Evolutionary conservation across 805 yeast genomes (phyloP), one percentile per base, ranked within the genome.

Genomic region (Candida awuae): DNA sequence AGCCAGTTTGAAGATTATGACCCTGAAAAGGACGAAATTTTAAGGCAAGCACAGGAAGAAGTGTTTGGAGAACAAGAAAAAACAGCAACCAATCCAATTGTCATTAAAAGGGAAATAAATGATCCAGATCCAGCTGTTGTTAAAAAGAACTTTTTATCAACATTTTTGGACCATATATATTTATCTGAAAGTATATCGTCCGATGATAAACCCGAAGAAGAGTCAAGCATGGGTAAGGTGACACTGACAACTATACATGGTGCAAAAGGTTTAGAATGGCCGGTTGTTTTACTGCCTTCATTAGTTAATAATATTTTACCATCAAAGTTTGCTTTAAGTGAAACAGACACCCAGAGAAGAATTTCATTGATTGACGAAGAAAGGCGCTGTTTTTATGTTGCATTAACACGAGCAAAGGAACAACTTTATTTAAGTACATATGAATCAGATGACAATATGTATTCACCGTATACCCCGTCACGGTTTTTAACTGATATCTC

Each of bases 261-360:
- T 0, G 77, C 97, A 1, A 90, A 90, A 56, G 98, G 98, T 1
- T 65, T 88, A 2, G 98, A 90, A 55, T 90, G 97, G 97, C 90
- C 95, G 0, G 75, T 84, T 12, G 97, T 90, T 0, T 84, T 85
- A 53, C 72, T 85, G 10, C 86, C 94, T 0, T 81, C 84, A 0
- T 60, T 84, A 14, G 66, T 72, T 23, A 84, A 82, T 34, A 80
- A 82, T 1, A 57, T 73, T 12, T 61, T 84, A 10, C 95, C 95
- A 0, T 74, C 80, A 4, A 51, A 58, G 2, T 70, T 69, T 52
- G 74, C 75, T 0, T 46, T 60, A n/a, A 52, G 54, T 25, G 47
- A 45, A 6, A 58, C 52, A 0, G 58, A 54, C 19, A 31, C 37
- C 12, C 46, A 54, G 19, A 49, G 52, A 28, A 52, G 48, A 17